Base-by-base conservation (phyloP, 2,329 filamentous ascomycete species). In the Colletotrichum sp. region DNA sequence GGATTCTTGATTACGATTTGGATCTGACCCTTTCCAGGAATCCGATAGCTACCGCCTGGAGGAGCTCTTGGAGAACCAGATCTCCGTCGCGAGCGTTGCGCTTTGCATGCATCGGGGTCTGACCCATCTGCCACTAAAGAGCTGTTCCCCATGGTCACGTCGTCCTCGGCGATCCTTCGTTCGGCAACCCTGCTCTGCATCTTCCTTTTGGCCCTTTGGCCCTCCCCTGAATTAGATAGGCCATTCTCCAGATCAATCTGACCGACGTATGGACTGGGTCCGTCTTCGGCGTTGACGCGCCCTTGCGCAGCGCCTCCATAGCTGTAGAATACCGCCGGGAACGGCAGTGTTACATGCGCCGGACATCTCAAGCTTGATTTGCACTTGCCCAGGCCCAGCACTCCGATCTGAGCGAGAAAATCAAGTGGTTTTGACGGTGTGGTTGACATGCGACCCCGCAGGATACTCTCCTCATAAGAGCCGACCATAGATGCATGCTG, bases 1-100 rank as follows among this genome's bases (percentile, higher is more conserved):
- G 96, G 96, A 80, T 98, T 99, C 83, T 98, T 98, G 83, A 99
- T 95, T 77, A 99, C 94, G 78, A 99, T 98, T 81, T 99, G 97
- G 16, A 99, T 88, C 84, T 98, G 97, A 0, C 97, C 97, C 83
- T 96, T 94, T 81, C 97, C 93, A 0, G 97, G 97, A 69, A 99
- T 98, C 59, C 97, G 93, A 83, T 98, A 99, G 81, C 94, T 95
- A 44, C 97, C 96, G 9, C 96, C 95, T 0, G 95, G 94, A 1
- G 96, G 95, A 19, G 93, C 91, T 83, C 81, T 84, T 12, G 81
- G 81, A 2, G 83, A 82, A 48, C 87, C 85, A 15, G 91, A 88
- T 75, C 91, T 70, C 34, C 78, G 73, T 15, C 68, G 66, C n/a
- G 70, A 27, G 6, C 76, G 68, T 84, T 87, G 16, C 83, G 80